Conservation (phyloP, 177 flowering plant genomes). For the Telopea speciosissima region DNA sequence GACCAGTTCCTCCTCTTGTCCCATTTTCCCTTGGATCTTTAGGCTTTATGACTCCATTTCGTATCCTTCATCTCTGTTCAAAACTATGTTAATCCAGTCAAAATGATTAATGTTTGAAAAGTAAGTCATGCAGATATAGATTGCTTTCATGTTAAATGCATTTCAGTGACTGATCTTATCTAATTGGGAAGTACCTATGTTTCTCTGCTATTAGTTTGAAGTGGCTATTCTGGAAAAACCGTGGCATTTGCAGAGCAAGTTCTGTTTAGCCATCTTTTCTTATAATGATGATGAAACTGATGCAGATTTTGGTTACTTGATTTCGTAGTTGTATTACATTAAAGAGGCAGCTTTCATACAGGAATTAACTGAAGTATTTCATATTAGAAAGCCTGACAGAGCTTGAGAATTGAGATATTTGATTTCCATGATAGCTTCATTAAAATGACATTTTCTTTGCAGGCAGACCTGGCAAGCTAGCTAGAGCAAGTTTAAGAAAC, state of each 20-base stretch:
- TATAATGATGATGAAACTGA: not conserved
- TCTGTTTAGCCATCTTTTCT: not conserved
- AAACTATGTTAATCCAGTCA: not conserved
- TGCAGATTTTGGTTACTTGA: not conserved
- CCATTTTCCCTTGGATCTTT: conserved; percentile 93
- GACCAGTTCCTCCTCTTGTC: conserved; percentile 97
- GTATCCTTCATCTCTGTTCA: conserved; percentile 60
- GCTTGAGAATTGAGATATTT: not conserved
- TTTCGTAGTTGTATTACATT: too few species aligned
- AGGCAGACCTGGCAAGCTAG: not conserved
- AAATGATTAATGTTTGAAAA: not conserved
- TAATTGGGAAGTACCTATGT: not conserved
- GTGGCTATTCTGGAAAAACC: not conserved
- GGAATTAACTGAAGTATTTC: too few species aligned
- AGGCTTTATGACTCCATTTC: conserved; percentile 96
- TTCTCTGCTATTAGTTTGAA: not conserved
- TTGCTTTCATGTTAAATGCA: not conserved
- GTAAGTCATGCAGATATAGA: not conserved
- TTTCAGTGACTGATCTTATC: not conserved
- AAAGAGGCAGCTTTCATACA: too few species aligned
- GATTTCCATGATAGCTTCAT: not conserved
- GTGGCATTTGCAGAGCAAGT: not conserved
- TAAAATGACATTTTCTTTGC: not conserved
- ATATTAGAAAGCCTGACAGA: not conserved
- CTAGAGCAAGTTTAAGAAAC: not conserved